Percentiles rank a stretch among this genome's conserved stretches.
Conservation (phyloP, 257 asterid genomes). For the Salvia splendens region DNA sequence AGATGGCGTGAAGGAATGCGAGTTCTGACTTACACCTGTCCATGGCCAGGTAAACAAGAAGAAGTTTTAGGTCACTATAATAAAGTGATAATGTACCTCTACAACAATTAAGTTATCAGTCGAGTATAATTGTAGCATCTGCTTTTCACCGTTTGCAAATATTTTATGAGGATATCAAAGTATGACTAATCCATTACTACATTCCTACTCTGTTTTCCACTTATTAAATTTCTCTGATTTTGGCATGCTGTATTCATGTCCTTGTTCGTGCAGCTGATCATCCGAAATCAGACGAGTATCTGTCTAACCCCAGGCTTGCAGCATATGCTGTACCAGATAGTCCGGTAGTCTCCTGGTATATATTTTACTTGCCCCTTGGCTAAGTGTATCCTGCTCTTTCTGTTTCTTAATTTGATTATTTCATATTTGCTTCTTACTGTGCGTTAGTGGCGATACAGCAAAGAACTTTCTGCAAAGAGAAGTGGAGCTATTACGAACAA, state of each 20-base stretch:
- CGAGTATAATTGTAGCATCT: constrained; percentile 2
- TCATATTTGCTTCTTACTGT: constrained; percentile 50
- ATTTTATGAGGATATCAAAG: neutral
- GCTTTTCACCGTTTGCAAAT: constrained; percentile 10
- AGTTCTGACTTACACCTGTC: constrained; percentile 93
- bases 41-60: constrained; percentile 93
- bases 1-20: constrained; percentile 98
- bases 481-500: constrained; percentile 82
- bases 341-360: constrained; percentile 75
- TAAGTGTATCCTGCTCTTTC: constrained; percentile 22
- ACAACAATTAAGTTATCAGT: constrained; percentile 15
- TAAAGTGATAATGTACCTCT: constrained; percentile 10
- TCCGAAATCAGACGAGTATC: constrained; percentile 96
- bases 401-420: constrained; percentile 36
- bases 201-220: neutral
- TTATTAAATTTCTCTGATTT: constrained; percentile 19
- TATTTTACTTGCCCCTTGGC: constrained; percentile 24
- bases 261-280: constrained; percentile 72
- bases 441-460: constrained; percentile 67
- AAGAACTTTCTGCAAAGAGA: constrained; percentile 76
- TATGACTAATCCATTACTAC: constrained; percentile 17
- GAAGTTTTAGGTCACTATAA: constrained; percentile 9
- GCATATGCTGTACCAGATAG: constrained; percentile 96
- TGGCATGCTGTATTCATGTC: constrained; percentile 20
- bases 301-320: constrained; percentile 91